Conservation (phyloP, 2,329 filamentous ascomycete species). For the Penicillium capsulatum region DNA sequence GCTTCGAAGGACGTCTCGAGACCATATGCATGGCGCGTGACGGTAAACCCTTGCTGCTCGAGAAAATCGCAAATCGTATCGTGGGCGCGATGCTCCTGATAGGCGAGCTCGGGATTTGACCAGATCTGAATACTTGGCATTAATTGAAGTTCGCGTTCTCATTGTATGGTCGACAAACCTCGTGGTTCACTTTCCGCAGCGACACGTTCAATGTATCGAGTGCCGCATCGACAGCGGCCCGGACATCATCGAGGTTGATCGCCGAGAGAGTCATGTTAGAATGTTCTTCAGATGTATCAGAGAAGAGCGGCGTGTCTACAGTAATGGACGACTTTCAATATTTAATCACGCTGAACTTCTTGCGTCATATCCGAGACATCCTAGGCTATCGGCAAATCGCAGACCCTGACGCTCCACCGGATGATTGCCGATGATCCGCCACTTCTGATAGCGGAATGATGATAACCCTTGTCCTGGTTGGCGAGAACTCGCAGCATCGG, state of each 20-base stretch:
- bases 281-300: too few species aligned
- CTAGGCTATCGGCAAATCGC: background rate
- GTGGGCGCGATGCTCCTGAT: constrained; percentile 51
- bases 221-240: constrained; percentile 18
- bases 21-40: constrained; percentile 50
- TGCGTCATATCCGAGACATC: constrained; percentile 9
- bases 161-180: too few species aligned
- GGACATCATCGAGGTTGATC: constrained; percentile 19
- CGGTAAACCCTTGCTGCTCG: constrained; percentile 43
- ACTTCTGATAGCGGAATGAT: constrained; percentile 3
- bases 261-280: constrained; percentile 17
- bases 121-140: too few species aligned
- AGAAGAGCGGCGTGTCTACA: background rate
- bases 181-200: constrained; percentile 25
- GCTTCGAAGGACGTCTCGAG: constrained; percentile 52
- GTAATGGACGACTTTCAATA: background rate
- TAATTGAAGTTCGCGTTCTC: too few species aligned
- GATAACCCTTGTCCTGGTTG: constrained; percentile 4
- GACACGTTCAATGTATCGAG: constrained; percentile 18
- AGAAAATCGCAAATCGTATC: constrained; percentile 48
- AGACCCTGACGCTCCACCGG: background rate
- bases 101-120: constrained; percentile 51
- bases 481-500: constrained; percentile 1
- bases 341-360: background rate
- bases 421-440: background rate